Evolutionary conservation across 805 yeast genomes (phyloP).

Genomic region (Candida silvicultrix): DNA sequence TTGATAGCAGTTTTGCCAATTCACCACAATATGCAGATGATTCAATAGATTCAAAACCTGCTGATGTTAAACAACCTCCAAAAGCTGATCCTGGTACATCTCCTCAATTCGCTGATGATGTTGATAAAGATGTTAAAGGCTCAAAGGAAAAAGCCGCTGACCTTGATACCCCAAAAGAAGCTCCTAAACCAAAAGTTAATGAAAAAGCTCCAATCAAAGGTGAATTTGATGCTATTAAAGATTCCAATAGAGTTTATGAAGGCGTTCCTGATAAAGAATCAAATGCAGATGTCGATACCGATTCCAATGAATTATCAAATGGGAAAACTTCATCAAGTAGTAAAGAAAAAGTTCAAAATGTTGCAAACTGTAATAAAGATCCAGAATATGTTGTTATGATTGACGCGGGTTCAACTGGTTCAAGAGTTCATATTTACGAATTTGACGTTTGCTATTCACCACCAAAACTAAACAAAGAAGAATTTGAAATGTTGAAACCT

Average conservation of each 20-base stretch:
- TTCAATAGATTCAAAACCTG: slow-evolving; percentile 8
- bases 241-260: slow-evolving; percentile 18
- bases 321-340: slow-evolving; percentile 1
- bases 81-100: slow-evolving; percentile 12
- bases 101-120: slow-evolving; percentile 21
- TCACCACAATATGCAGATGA: slow-evolving; percentile 25
- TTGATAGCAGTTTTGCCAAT: slow-evolving; percentile 6
- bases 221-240: slow-evolving; percentile 22
- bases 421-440: slow-evolving; percentile 90
- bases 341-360: neutral
- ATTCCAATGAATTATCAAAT: slow-evolving; percentile 15
- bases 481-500: slow-evolving; percentile 84
- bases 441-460: slow-evolving; percentile 84
- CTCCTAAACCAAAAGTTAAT: slow-evolving; percentile 20
- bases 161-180: slow-evolving; percentile 21
- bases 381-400: slow-evolving; percentile 83
- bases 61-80: neutral
- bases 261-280: slow-evolving; percentile 24
- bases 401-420: slow-evolving; percentile 98
- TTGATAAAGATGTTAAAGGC: slow-evolving; percentile 4
- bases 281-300: slow-evolving; percentile 7
- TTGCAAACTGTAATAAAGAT: slow-evolving; percentile 31
- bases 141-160: slow-evolving; percentile 18
- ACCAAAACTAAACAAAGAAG: slow-evolving; percentile 74
- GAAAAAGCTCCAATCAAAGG: slow-evolving; percentile 10